These are phyloP conservation scores for Globisporangium mamillatum DNA, from an alignment of 352 stramenopile species.

Conservation along the genomic window DNA sequence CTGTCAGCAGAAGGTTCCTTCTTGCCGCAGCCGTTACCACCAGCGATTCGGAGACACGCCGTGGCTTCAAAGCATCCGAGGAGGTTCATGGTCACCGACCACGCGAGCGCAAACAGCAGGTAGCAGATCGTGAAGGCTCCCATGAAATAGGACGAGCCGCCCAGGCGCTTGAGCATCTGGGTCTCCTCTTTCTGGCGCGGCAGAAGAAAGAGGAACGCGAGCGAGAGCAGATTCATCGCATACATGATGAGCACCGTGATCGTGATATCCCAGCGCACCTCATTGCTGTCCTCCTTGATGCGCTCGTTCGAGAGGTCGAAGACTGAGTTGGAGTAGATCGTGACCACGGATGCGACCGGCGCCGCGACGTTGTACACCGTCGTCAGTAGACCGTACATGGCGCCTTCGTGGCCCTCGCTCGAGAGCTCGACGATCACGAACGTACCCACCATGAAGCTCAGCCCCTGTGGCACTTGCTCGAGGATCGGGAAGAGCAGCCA, in stretches of 20 bases:
- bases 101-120: constrained; percentile 45
- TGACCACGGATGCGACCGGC: constrained; percentile 33
- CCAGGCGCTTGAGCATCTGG: constrained; percentile 40
- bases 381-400: constrained; percentile 35
- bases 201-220: constrained; percentile 50
- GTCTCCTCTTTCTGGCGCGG: constrained; percentile 58
- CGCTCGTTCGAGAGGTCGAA: constrained; percentile 34
- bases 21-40: constrained; percentile 39
- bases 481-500: constrained; percentile 33
- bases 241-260: constrained; percentile 38
- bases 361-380: constrained; percentile 33
- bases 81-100: constrained; percentile 57
- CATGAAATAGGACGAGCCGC: constrained; percentile 28
- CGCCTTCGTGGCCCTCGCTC: constrained; percentile 38
- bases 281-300: constrained; percentile 28
- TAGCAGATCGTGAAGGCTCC: constrained; percentile 34
- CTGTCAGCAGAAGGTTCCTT: background rate
- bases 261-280: constrained; percentile 32
- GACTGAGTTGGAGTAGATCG: constrained; percentile 34
- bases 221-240: constrained; percentile 34
- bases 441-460: constrained; percentile 38
- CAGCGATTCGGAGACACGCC: constrained; percentile 52
- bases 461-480: constrained; percentile 28
- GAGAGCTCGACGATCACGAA: constrained; percentile 47
- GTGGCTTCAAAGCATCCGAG: constrained; percentile 56